Evolutionary conservation across 768 basidiomycete genomes (phyloP), one percentile per base, ranked within the genome.

Genomic region (Myochromella boudieri): DNA sequence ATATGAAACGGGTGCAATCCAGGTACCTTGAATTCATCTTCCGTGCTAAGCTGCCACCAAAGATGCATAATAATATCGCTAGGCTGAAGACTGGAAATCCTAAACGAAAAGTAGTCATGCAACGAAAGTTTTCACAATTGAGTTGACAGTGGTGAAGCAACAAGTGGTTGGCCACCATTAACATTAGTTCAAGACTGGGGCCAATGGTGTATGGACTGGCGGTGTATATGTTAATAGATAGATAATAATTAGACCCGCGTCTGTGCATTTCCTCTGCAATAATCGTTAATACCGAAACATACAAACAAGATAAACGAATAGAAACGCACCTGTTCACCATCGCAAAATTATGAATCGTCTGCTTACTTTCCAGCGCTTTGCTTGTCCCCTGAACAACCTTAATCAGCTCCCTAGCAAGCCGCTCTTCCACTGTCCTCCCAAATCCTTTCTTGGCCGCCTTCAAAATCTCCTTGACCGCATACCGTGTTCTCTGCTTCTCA

Each of bases 351-450:
- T 93, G 91, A 32, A 77, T 58, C 37, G 80, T 75, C 52, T 71
- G 68, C 64, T 91, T 86, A 63, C 76, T 76, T 40, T 71, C 74
- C 48, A 90, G 60, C 25, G 80, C 84, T 14, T 70, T 60, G 28
- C 70, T 67, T 34, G 80, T 80, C 14, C 82, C 81, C 55, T 85
- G 70, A n/a, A 91, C 54, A 15, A 91, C 78, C 0, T 72, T 75
- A 34, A 97, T 72, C 25, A 94, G 68, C 68, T 95, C 91, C 60
- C 81, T 73, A 24, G 92, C 92, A 50, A 95, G 63, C 49, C 92
- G 70, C 58, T 87, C 81, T 53, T 83, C 81, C 6, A 86, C 51
- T 0, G 69, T 77, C 40, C 75, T 75, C 18, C 85, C 87, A 0
- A 75, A 62, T 32, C 76, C 74, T 45, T 66, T 69, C 48, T 84